Conservation (phyloP, 495 filamentous ascomycete genomes). For the Penicillium flavigenum region DNA sequence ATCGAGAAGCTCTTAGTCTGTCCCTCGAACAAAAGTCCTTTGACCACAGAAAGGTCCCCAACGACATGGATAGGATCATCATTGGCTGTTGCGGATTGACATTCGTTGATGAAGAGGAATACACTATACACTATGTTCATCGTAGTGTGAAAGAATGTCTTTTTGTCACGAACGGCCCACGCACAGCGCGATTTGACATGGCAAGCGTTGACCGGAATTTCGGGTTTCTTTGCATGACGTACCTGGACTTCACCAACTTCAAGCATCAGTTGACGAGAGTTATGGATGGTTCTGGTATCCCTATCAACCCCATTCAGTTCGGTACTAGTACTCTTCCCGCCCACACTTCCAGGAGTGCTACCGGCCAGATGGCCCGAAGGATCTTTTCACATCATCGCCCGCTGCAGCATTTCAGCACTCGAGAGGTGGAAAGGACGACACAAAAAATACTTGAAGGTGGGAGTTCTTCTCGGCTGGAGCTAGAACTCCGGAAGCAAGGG, state of each 20-base stretch:
- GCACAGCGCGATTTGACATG: neutral
- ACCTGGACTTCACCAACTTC: conserved; percentile 39
- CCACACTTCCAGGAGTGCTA: neutral
- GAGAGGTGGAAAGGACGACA: neutral
- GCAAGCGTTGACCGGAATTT: conserved; percentile 3
- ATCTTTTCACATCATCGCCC: neutral
- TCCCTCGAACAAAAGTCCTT: conserved; percentile 20
- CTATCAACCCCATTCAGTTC: neutral
- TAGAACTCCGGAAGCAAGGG: neutral
- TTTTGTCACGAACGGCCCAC: neutral
- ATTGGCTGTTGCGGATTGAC: conserved; percentile 31
- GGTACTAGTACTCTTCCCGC: neutral
- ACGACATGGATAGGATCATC: conserved; percentile 29
- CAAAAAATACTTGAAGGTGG: neutral
- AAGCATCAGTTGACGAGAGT: conserved; percentile 20
- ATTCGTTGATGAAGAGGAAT: conserved; percentile 35
- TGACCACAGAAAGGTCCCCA: conserved; percentile 18
- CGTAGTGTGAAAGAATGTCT: conserved; percentile 33
- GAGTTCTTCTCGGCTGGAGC: neutral
- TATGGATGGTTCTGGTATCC: neutral
- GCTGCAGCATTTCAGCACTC: neutral
- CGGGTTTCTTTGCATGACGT: conserved; percentile 36
- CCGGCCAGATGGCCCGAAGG: neutral
- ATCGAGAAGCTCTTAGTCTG: conserved; percentile 33
- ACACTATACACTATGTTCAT: conserved; percentile 35